Evolutionary conservation across 148 eudicot genomes (phyloP), one percentile per base, ranked within the genome.

Genomic region (Heliosperma pusillum): DNA sequence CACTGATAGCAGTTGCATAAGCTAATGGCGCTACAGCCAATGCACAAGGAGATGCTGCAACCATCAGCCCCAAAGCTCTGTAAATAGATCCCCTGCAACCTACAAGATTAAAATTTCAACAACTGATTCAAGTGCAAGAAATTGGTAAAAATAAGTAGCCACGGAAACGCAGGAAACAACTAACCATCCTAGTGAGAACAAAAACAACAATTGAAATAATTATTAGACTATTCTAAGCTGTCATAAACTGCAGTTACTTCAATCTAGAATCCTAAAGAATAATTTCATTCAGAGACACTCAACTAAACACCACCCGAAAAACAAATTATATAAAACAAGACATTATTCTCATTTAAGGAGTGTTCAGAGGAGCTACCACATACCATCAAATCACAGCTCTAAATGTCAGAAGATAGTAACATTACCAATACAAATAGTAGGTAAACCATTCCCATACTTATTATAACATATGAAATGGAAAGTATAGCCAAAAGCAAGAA

Each of bases 11-110:
- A 47, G 96, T 95, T 66, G 97, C 97, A 87, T 92, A 92, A 47
- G 93, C 96, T 80, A 92, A 77, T 22, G 98, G 97, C 71, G 98
- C 96, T 42, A 92, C 98, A 71, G 98, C 97, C 88, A 92, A 86
- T 29, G 98, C 98, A 87, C 98, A 95, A 10, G 98, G 97, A 79
- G 97, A 95, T 74, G 93, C 97, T 71, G 98, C 98, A 82, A 95
- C 96, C 98, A 95, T 92, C 76, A 95, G 90, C 63, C 97, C 98
- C 82, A 95, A 74, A 72, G 98, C 98, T 83, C 97, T 83, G 81
- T 95, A 95, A 73, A 95, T 78, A 72, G 97, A 95, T 69, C 98
- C 98, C 84, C 97, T 89, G 90, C 97, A 95, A 78, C 76, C 98
- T 95, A 83, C 77, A 86, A 45, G 72, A 82, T 45, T 22, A 63